phyloP scores from a whole-genome alignment of 164 flowering plant genomes.

The Vitis rotundifolia region DNA sequence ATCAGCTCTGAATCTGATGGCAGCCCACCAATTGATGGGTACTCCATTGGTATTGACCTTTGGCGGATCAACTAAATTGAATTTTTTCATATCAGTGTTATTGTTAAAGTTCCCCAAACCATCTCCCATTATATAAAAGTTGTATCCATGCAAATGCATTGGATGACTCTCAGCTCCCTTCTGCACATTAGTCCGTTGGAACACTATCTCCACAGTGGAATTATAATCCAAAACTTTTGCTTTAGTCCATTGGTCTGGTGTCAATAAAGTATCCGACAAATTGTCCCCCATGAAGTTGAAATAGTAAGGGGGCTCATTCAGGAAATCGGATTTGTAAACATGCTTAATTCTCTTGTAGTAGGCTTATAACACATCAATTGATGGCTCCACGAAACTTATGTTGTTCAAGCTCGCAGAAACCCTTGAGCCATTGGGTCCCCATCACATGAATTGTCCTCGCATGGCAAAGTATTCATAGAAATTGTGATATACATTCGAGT shows the following conservation, averaged over 20 bases:
- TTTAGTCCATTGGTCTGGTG: constrained; percentile 3
- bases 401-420: constrained; percentile 12
- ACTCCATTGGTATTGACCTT: constrained; percentile 19
- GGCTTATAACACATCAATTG: constrained; percentile 5
- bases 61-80: constrained; percentile 25
- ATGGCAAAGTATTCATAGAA: neutral
- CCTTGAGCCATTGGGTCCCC: constrained; percentile 7
- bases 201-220: constrained; percentile 20
- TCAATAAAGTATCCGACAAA: neutral
- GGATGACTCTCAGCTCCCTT: constrained; percentile 19
- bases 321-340: constrained; percentile 9
- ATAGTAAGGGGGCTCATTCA: constrained; percentile 1
- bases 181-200: constrained; percentile 15
- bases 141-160: constrained; percentile 28
- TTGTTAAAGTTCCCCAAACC: constrained; percentile 20
- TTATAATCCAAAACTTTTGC: constrained; percentile 10
- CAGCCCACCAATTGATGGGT: constrained; percentile 25
- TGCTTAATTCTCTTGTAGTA: constrained; percentile 8
- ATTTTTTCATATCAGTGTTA: constrained; percentile 4
- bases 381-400: constrained; percentile 1
- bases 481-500: constrained; percentile 5
- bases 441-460: neutral
- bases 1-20: constrained; percentile 19
- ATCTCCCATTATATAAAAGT: constrained; percentile 22
- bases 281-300: constrained; percentile 12